Percentiles rank a stretch among this genome's conserved stretches.
Conservation (phyloP, 106 monocot species). For the Allium fistulosum region DNA sequence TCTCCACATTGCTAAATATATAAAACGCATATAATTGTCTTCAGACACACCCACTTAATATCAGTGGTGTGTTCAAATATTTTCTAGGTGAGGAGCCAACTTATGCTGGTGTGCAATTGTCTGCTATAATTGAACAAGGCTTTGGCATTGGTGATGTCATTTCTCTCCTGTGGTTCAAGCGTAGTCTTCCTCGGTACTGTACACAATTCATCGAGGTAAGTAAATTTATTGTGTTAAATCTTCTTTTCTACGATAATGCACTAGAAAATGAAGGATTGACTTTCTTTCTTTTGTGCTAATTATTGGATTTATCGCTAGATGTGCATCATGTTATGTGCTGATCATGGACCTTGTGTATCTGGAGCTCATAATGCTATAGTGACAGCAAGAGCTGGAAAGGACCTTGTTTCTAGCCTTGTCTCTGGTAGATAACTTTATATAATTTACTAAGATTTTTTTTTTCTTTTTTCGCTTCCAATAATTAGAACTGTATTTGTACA, state of each 20-base stretch:
- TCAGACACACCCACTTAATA: not conserved
- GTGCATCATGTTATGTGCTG: conserved; percentile 95
- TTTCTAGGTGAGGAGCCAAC: conserved; percentile 90
- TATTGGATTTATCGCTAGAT: conserved; percentile 37
- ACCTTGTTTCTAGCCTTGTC: conserved; percentile 91
- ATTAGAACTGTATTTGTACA: conserved; percentile 1
- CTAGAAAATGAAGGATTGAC: no score
- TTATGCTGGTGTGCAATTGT: conserved; percentile 98
- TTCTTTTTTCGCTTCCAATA: not conserved
- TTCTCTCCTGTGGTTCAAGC: conserved; percentile 96
- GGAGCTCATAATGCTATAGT: conserved; percentile 97
- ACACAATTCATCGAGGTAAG: conserved; percentile 95
- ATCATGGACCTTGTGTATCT: conserved; percentile 98
- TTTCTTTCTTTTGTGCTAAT: not conserved
- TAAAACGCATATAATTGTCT: not conserved
- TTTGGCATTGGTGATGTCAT: conserved; percentile 94
- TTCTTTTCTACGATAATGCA: no score
- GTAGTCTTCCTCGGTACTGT: conserved; percentile 96
- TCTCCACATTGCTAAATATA: not conserved
- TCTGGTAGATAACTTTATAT: conserved; percentile 41
- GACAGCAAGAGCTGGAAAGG: conserved; percentile 95
- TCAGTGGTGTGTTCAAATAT: not conserved
- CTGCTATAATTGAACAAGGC: conserved; percentile 77
- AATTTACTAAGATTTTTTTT: no score
- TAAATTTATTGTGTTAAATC: not conserved